Evolutionary conservation across 2,329 filamentous ascomycete species (phyloP), one percentile per base, ranked within the genome.

Genomic region (Dichotomopilus funicola): DNA sequence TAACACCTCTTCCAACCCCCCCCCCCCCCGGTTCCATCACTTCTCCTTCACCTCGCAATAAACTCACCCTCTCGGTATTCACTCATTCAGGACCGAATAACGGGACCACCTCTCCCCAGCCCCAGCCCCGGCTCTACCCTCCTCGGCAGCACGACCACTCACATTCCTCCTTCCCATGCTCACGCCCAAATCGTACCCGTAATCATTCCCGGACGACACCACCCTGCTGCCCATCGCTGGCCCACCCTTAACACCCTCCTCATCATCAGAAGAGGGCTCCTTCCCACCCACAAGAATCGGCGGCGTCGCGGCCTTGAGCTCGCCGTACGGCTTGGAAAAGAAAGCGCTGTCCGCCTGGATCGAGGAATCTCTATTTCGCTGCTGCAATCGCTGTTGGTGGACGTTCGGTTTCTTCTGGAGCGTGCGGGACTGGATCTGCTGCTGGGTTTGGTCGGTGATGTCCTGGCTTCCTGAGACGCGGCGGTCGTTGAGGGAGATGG

Each of bases 81-180:
- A 44, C 12, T 38, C 38, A 49, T 40, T 41, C 35, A 54, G 44
- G 27, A 45, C 45, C 34, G 7, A 12, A 47, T 45, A 59, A 63
- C 31, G 58, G 60, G 8, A 58, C 53, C 12, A 59, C 61, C 10
- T 13, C 43, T 57, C 58, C 35, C 70, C 73, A 3, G 71, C 81
- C 47, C 79, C 72, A 1, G 87, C 87, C 35, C 70, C 73, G 2
- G 71, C 81, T 47, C 79, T 72, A 1, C 87, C 87, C 67, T 91
- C 88, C 67, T 91, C 87, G 0, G 79, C 86, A 54, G 84, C 70
- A 73, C 87, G 89, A 1, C 87, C 88, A 66, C 86, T 90, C 2
- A 89, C 86, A 58, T 86, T 83, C 46, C 86, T 73, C 13, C 70
- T 72, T 51, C 73, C 73, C 1, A 65, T 12, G 10, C 6, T n/a